These are phyloP conservation scores for Apiospora koreana DNA, from an alignment of 2,329 filamentous ascomycete species.

Conservation along the genomic window DNA sequence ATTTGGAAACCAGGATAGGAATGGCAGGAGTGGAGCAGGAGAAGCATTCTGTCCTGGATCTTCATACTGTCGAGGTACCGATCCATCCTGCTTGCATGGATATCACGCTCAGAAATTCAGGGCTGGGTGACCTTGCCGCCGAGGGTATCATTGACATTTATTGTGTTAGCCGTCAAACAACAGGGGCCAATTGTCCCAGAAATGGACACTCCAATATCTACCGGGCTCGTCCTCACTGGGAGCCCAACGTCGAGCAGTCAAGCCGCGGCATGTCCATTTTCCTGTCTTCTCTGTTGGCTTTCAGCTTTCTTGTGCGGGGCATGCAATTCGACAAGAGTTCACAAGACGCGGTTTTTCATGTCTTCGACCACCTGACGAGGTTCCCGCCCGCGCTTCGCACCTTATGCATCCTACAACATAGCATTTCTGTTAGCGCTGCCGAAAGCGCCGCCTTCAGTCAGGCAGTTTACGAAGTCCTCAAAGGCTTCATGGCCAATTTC, in stretches of 20 bases:
- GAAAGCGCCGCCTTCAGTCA: background rate
- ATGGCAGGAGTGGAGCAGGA: background rate
- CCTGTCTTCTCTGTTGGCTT: background rate
- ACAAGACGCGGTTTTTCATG: background rate
- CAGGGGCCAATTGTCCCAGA: background rate
- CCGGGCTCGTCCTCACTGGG: background rate
- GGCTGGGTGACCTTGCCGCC: background rate
- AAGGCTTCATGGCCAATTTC: background rate
- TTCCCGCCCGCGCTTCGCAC: background rate
- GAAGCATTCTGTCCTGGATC: background rate
- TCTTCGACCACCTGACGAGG: background rate
- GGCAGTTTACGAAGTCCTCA: background rate
- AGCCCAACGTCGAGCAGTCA: background rate
- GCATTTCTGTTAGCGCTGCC: background rate
- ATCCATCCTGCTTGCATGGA: background rate
- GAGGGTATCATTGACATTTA: background rate
- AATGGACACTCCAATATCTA: background rate
- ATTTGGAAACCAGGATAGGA: too few species aligned
- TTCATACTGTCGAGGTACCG: background rate
- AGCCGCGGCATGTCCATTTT: background rate
- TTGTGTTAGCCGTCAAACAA: background rate
- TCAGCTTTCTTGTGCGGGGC: background rate
- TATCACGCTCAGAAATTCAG: background rate
- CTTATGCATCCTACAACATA: background rate
- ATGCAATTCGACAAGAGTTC: background rate